Base-by-base conservation (phyloP, 1,284 basidiomycete species). In the Ceratobasidium theobromae region DNA sequence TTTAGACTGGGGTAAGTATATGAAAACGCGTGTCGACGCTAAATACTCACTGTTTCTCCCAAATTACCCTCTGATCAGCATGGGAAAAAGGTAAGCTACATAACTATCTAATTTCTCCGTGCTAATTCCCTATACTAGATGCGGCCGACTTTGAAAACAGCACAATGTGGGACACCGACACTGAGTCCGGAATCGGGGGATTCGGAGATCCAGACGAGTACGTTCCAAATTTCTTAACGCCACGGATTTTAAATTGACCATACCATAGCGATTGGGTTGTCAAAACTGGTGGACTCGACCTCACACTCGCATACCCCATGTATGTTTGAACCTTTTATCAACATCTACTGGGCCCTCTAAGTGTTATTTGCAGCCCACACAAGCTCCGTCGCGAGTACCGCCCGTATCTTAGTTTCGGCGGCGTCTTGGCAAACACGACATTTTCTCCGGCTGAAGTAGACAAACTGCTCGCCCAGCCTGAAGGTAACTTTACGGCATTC, bases 381-480 rank as follows among this genome's bases (percentile, higher is more conserved):
- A 58, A 58, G 30, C 55, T 58, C 18, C 55, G 55, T 21, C 55
- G 55, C 8, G 18, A 48, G 18, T 58, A 58, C 28, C 12, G n/a
- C 4, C 55, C 55, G 3, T 49, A 35, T 27, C 45, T 12, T 6
- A 45, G 12, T 3, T 60, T 48, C n/a, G 21, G n/a, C 3, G 43
- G 28, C 2, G 9, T 49, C 14, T 27, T 30, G 8, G 57, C 45
- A 8, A 49, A 49, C 32, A 23, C 45, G 5, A 60, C 57, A 2
- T 49, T 60, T 27, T 48, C 43, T 1, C 27, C 4, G 1, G 28
- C 18, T 9, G 45, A 60, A 27, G 45, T 60, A 3, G n/a, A 33
- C 2, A 49, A 23, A 11, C 32, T 60, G 18, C 45, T 60, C 3
- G 25, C 25, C 12, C 27, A 12, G n/a, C 32, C 43, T 8, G 32